Base-by-base conservation (phyloP, 2,329 filamentous ascomycete genomes). In the Alternaria angustiovoidea region DNA sequence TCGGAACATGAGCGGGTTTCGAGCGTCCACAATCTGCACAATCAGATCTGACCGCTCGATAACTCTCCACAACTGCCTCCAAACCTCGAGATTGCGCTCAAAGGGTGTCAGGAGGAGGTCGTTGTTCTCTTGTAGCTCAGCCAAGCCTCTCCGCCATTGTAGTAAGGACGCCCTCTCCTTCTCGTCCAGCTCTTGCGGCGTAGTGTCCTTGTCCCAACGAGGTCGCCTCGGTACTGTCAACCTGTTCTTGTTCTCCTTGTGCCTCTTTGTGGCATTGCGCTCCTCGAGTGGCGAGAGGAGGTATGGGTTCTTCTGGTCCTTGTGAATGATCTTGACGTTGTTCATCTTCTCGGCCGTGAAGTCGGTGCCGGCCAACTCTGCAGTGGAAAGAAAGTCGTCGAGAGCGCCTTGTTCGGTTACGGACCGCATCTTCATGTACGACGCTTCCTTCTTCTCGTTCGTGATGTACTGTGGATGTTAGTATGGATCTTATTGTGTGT, bases 271-370 rank as follows among this genome's bases (percentile, higher is more conserved):
- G 20, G 92, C 85, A 9, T 86, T 87, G 69, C 89, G 85, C 83
- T 99, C 94, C 77, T 99, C 94, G 26, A 89, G 86, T 0, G 91
- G 88, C 0, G 93, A 94, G 18, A 99, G 84, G 5, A 99, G 84
- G 72, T 94, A 99, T 0, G 95, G 95, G 79, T 99, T 99, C 82
- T 91, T 92, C 81, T 97, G 94, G 78, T 97, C 93, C 68, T 90
- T 90, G 78, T 99, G 95, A 70, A 99, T 97, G 77, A 99, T 97
- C 84, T 97, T 97, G 81, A 98, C 91, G 76, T 96, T 98, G 82
- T 94, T 98, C 88, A 96, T 91, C 86, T 98, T 98, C 84, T 98
- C 94, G 28, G 95, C 96, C 1, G 94, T 98, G 80, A 99, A 99
- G 78, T 99, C 95, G 68, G 95, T 99, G 67, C 93, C 94, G n/a